These are phyloP conservation scores for Globisporangium echinulatum DNA, from an alignment of 352 stramenopile species.

Conservation along the genomic window DNA sequence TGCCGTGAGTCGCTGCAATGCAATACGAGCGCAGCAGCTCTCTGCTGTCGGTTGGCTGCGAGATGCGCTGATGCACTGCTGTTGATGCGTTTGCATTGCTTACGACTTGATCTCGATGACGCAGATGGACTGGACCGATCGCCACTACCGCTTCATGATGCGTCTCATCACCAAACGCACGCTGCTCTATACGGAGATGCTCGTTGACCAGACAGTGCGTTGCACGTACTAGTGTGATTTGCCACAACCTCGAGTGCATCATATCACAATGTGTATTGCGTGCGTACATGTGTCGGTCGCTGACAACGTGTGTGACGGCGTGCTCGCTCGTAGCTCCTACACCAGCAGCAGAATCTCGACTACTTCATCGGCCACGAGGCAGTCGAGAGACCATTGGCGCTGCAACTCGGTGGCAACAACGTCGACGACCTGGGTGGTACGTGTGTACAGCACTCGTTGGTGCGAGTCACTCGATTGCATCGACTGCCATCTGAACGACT, in stretches of 20 bases:
- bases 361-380: conserved; percentile 86
- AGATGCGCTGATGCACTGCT: background rate
- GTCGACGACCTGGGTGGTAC: conserved; percentile 68
- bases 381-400: conserved; percentile 83
- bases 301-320: background rate
- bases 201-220: conserved; percentile 93
- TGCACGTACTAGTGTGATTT: background rate
- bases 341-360: conserved; percentile 82
- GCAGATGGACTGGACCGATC: conserved; percentile 97
- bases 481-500: background rate
- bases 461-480: background rate
- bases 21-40: background rate
- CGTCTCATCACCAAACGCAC: conserved; percentile 91
- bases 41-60: background rate
- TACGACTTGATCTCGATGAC: background rate
- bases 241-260: too few relatives aligned
- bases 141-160: conserved; percentile 93
- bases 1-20: background rate
- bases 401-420: conserved; percentile 94
- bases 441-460: background rate
- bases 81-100: background rate
- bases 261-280: too few relatives aligned
- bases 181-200: conserved; percentile 99
- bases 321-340: conserved; percentile 41
- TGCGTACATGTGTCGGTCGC: background rate